Evolutionary conservation across 768 basidiomycete genomes (phyloP), one percentile per base, ranked within the genome.

Genomic region (Naganishia kalamii): DNA sequence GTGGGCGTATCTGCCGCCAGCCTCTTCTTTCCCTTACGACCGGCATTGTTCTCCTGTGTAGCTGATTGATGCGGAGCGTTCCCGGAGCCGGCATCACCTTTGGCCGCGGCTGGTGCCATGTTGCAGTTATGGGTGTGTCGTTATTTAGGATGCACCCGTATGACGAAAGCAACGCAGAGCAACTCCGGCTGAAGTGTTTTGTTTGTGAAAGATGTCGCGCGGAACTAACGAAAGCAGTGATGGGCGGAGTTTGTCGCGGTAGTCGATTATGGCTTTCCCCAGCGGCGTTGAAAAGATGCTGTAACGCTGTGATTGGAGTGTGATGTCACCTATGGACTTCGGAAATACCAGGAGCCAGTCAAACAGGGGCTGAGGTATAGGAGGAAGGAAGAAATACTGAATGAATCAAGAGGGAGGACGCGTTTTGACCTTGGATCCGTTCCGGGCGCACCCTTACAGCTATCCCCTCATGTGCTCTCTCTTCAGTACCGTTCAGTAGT

Each of bases 141-240:
- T 23, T 12, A 12, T 40, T 6, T n/a, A n/a, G 30, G 54, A 7
- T 4, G 54, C 23, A n/a, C 13, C 21, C 13, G 37, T 57, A 57
- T 57, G 54, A 57, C 54, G 54, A 57, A 57, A 40, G 51, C 54
- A 23, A 37, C 4, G 54, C 19, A 15, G 19, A 57, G 51, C 51
- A 27, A 35, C 30, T 35, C 15, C n/a, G 33, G 30, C 27, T 57
- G 37, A 25, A 37, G 33, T 57, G 54, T 57, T 57, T 57, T 57
- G 33, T 57, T 57, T 57, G 37, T 57, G 54, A 21, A 50, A 57
- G 43, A 57, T 17, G 54, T 57, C 54, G 54, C 54, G 54, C 54
- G 54, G 32, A n/a, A 23, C 13, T 23, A 35, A n/a, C 21, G 54
- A 35, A 23, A 40, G 23, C 13, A 35, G 54, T 57, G 35, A 41